A percentile compares a stretch with the other conserved stretches of the same genome.
Evolutionary conservation across 2,329 filamentous ascomycete genomes (phyloP).

Genomic region (Xylariaceae sp.): DNA sequence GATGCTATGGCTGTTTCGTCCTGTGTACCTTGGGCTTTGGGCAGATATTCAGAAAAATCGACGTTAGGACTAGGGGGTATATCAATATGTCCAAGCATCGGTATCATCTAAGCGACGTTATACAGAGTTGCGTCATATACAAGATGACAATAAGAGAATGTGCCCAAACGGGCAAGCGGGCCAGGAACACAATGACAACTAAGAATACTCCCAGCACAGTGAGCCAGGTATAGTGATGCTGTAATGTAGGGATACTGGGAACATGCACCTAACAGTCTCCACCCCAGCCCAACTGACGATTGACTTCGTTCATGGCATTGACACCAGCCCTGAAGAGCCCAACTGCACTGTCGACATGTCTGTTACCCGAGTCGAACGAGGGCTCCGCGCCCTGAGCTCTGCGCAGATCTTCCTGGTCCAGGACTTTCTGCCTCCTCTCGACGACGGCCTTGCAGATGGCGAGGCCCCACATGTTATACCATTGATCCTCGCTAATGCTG

Average conservation of each 20-base stretch:
- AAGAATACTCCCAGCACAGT: constrained; percentile 5
- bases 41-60: no score
- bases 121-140: constrained; percentile 4
- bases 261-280: constrained; percentile 21
- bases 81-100: no score
- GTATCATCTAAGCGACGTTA: background rate
- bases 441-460: constrained; percentile 57
- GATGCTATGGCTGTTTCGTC: no score
- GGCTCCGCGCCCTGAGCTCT: constrained; percentile 32
- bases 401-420: constrained; percentile 54
- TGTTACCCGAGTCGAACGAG: constrained; percentile 34
- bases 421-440: constrained; percentile 48
- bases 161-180: constrained; percentile 1
- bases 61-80: no score
- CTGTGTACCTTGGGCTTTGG: no score
- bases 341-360: constrained; percentile 34
- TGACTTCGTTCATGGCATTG: constrained; percentile 47
- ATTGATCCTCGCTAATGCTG: constrained; percentile 52
- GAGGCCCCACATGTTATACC: constrained; percentile 59
- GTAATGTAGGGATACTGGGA: background rate
- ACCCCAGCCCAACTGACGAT: constrained; percentile 52
- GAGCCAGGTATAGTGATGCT: background rate
- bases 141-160: constrained; percentile 2
- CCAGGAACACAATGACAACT: background rate
- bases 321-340: constrained; percentile 45